A percentile compares a stretch with the other conserved stretches of the same genome.
Evolutionary conservation across 352 stramenopile genomes (phyloP).

Genomic region (Phytophthora meadii): DNA sequence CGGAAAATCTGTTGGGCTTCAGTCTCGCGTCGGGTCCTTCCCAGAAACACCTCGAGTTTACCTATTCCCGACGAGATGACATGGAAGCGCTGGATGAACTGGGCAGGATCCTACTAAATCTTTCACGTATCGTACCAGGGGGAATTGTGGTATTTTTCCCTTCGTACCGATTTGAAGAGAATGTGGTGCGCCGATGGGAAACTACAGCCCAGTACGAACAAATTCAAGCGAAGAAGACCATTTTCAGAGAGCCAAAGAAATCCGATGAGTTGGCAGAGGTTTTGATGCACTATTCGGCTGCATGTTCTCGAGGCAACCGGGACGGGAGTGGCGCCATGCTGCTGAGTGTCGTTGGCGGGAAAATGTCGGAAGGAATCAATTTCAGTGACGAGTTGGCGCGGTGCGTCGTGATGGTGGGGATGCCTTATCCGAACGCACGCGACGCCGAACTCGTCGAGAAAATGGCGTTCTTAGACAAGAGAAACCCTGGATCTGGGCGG

Average conservation of each 20-base stretch:
- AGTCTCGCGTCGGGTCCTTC: slow-evolving; percentile 83
- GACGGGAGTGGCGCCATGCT: slow-evolving; percentile 79
- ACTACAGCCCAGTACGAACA: slow-evolving; percentile 78
- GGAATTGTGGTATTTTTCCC: slow-evolving; percentile 98
- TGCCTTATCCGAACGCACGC: slow-evolving; percentile 97
- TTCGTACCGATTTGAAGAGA: slow-evolving; percentile 97
- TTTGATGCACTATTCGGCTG: slow-evolving; percentile 85
- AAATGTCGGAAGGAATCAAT: slow-evolving; percentile 99
- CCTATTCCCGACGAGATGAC: slow-evolving; percentile 80
- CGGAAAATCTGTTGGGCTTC: slow-evolving; percentile 90
- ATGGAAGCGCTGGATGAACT: slow-evolving; percentile 93
- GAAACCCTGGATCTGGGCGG: slow-evolving; percentile 64
- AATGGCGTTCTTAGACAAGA: slow-evolving; percentile 93
- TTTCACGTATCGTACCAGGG: slow-evolving; percentile 90
- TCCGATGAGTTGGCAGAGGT: slow-evolving; percentile 93
- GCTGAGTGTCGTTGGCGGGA: slow-evolving; percentile 98
- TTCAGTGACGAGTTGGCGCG: slow-evolving; percentile 98
- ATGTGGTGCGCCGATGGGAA: slow-evolving; percentile 89
- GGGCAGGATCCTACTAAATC: slow-evolving; percentile 92
- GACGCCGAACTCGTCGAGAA: slow-evolving; percentile 98
- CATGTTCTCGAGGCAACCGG: slow-evolving; percentile 46
- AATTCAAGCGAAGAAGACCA: slow-evolving; percentile 88
- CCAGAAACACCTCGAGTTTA: slow-evolving; percentile 94
- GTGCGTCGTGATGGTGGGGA: slow-evolving; percentile 97
- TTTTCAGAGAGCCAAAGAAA: slow-evolving; percentile 96